Evolutionary conservation across 768 basidiomycete genomes (phyloP).

Genomic region (Russula sp.): DNA sequence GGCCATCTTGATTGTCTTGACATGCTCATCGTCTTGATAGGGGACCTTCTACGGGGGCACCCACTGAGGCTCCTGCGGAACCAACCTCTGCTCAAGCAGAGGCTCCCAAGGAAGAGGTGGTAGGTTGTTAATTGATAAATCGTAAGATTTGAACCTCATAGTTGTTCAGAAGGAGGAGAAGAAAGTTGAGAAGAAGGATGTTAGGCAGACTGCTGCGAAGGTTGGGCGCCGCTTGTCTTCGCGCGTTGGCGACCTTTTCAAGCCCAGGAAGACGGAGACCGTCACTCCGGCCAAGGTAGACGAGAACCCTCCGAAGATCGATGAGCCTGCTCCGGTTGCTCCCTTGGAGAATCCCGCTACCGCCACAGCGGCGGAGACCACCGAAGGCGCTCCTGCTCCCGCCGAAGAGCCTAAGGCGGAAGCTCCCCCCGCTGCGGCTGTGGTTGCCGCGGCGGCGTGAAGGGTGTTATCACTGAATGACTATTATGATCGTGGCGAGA

Average conservation of each 20-base stretch:
- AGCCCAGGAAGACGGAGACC: conserved; percentile 48
- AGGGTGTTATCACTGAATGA: conserved; percentile 31
- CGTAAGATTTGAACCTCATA: not conserved
- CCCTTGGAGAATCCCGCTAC: conserved; percentile 76
- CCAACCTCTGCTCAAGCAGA: conserved; percentile 34
- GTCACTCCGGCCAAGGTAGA: conserved; percentile 73
- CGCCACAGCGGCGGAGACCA: conserved; percentile 35
- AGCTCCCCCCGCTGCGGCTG: conserved; percentile 50
- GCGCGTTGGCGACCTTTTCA: conserved; percentile 80
- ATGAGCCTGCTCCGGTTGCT: conserved; percentile 72
- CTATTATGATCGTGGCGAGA: conserved; percentile 23
- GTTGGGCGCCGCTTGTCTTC: conserved; percentile 78
- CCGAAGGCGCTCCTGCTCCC: conserved; percentile 26
- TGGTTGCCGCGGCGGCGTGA: conserved; percentile 79
- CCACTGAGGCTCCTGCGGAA: conserved; percentile 28
- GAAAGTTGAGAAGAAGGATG: conserved; percentile 41
- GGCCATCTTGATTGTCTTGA: no score
- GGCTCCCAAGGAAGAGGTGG: conserved; percentile 58
- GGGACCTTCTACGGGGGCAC: conserved; percentile 29
- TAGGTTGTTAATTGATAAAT: conserved; percentile 22
- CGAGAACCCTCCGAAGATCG: conserved; percentile 84
- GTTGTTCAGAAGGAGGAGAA: conserved; percentile 37
- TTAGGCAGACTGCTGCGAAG: conserved; percentile 38
- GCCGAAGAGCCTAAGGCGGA: conserved; percentile 31
- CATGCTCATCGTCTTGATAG: not conserved